Base-by-base conservation (phyloP, 163 green algal genomes). In the Chlorella variabilis region DNA sequence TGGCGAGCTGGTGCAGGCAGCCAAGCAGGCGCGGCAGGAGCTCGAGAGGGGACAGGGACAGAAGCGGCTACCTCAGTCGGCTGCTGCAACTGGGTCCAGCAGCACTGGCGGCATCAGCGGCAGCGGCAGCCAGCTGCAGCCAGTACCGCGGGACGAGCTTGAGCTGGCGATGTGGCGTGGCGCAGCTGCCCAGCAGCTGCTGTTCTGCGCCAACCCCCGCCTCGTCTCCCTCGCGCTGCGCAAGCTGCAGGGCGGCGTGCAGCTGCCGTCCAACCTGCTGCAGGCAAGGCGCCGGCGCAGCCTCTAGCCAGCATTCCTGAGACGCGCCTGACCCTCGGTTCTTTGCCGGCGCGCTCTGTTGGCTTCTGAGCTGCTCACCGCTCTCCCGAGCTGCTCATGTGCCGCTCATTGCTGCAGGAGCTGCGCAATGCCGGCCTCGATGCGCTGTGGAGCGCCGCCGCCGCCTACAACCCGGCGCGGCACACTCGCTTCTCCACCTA, bases 401-500 rank as follows among this genome's bases (percentile, higher is more conserved):
- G n/a, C n/a, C n/a, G n/a, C n/a, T n/a, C n/a, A n/a, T 54, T 1
- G 1, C 3, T 2, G n/a, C 73, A 80, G 73, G 73, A 80, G 15
- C 56, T 80, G 27, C 6, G 23, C 1, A 38, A 25, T 18, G 73
- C 54, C 4, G 73, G 73, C 27, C 38, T 18, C 25, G 27, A 42
- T 5, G 73, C 73, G 27, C 73, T 80, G 36, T 70, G 54, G 36
- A 39, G 73, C 1, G 73, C 73, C 23, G 73, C 73, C 4, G 73
- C 31, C 7, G 59, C 27, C 27, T 80, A 61, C 38, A n/a, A 56
- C 25, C 73, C 73, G 8, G 38, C 5, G 15, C 36, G 54, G 5
- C 25, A 41, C 56, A 45, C n/a, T 18, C 73, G 73, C 27, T 80
- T 80, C 56, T 71, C 56, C 38, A 70, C 56, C 3, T 80, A 80